A percentile compares a stretch with the other conserved stretches of the same genome.
Evolutionary conservation across 2,329 filamentous ascomycete genomes (phyloP).

Genomic region (Pseudogymnoascus sp.): DNA sequence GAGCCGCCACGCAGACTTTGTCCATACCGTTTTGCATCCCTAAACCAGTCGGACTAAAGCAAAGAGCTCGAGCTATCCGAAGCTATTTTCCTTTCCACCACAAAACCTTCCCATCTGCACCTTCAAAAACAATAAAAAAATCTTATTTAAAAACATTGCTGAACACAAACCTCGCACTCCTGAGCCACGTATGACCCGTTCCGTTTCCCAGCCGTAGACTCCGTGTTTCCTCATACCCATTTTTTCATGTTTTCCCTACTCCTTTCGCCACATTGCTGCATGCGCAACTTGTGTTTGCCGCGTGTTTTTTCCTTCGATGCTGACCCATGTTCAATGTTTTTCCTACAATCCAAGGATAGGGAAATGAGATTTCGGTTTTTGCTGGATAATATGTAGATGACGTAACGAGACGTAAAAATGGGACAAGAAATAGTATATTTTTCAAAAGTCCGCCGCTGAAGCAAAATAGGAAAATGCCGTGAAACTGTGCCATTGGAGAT

Average conservation of each 20-base stretch:
- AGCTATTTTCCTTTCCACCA: neutral
- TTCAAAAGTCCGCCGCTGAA: constrained; percentile 3
- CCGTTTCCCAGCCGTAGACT: neutral
- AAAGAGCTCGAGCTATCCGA: neutral
- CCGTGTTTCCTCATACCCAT: neutral
- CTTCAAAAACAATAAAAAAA: neutral
- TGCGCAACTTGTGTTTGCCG: neutral
- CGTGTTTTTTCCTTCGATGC: neutral
- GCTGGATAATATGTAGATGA: neutral
- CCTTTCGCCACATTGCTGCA: neutral
- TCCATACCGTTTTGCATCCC: neutral
- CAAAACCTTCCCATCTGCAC: neutral
- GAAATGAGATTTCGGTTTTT: neutral
- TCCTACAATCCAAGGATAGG: neutral
- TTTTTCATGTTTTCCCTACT: neutral
- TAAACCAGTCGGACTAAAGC: neutral
- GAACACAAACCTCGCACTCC: neutral
- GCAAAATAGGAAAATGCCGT: constrained; percentile 3
- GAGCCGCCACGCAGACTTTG: neutral
- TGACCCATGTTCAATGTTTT: neutral
- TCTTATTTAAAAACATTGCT: neutral
- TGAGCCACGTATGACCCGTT: neutral
- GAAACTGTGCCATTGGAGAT: neutral
- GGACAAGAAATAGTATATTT: constrained; percentile 1
- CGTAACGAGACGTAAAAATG: neutral